Conservation (phyloP, 257 asterid genomes). For the Orobanche coerulescens region DNA sequence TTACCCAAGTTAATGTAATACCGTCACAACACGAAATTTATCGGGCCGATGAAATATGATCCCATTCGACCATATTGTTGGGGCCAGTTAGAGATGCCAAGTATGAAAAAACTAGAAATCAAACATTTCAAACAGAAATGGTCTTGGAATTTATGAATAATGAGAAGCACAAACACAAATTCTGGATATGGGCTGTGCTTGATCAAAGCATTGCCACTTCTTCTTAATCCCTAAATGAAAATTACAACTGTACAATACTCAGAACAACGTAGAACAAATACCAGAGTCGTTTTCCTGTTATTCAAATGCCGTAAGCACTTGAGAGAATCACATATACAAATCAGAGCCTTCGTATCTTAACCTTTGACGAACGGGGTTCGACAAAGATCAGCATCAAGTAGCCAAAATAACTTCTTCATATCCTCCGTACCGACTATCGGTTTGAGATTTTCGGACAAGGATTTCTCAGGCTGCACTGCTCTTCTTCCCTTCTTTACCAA, state of each 20-base stretch:
- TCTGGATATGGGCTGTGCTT: neutral
- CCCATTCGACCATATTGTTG: too few species aligned
- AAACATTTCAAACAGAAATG: constrained; percentile 7
- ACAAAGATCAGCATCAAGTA: neutral
- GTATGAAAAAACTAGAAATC: neutral
- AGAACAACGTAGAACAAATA: constrained; percentile 20
- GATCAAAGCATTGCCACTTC: constrained; percentile 19
- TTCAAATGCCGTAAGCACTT: constrained; percentile 13
- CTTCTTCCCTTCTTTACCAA: constrained; percentile 24
- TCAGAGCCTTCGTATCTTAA: constrained; percentile 14
- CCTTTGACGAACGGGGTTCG: neutral
- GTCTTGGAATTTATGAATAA: constrained; percentile 5
- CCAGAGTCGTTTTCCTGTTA: constrained; percentile 10
- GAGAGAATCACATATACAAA: constrained; percentile 28
- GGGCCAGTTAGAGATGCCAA: neutral
- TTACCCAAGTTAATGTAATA: too few species aligned
- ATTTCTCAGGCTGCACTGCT: constrained; percentile 31
- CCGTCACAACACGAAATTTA: too few species aligned
- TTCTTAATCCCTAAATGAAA: constrained; percentile 17
- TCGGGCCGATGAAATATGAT: too few species aligned
- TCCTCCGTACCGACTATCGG: constrained; percentile 13
- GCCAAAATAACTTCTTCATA: neutral
- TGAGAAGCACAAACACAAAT: constrained; percentile 15
- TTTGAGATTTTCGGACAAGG: neutral
- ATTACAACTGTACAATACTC: constrained; percentile 30